Base-by-base conservation (phyloP, 495 filamentous ascomycete genomes). In the Staphylotrichum tortipilum region DNA sequence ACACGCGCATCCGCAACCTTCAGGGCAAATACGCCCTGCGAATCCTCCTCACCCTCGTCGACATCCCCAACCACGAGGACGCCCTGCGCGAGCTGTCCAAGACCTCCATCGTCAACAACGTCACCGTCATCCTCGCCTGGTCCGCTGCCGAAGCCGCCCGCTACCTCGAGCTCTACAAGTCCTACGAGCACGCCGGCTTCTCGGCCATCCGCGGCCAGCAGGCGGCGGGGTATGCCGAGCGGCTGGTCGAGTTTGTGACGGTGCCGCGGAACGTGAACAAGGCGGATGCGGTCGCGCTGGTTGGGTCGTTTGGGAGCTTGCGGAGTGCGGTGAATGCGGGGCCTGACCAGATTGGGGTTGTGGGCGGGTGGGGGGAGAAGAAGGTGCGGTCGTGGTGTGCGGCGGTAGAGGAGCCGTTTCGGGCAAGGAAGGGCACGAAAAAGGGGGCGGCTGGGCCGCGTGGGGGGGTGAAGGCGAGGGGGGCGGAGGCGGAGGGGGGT, bases 151-250 rank as follows among this genome's bases (percentile, higher is more conserved):
- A 99, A 69, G 90, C 89, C 3, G 92, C 83, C 0, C 79, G 90
- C 49, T 99, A 97, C 59, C 76, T 99, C 19, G 91, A 96, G 60
- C 70, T 94, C 15, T 97, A 88, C 75, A 99, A 97, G 60, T 85
- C 81, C 0, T 95, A 84, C 50, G 92, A 97, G 67, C 78, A 92
- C 61, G 85, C 89, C 1, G 80, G 81, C 42, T 86, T 89, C 8
- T 80, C 78, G 2, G 79, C 82, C 11, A 97, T 98, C 61, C 80
- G 80, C 52, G 85, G 87, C 5, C 84, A 88, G 54, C 87, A 92
- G 63, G 78, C 85, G 1, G 84, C 81, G 41, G 79, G 82, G 12
- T 96, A 95, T 57, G 76, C 81, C n/a, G 87, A 95, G 49, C 84
- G 83, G 34, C 70, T 99, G 34, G 81, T 90, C n/a, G 92, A 96